phyloP scores from a whole-genome alignment of 495 filamentous ascomycete species.

The Collariella sp. region DNA sequence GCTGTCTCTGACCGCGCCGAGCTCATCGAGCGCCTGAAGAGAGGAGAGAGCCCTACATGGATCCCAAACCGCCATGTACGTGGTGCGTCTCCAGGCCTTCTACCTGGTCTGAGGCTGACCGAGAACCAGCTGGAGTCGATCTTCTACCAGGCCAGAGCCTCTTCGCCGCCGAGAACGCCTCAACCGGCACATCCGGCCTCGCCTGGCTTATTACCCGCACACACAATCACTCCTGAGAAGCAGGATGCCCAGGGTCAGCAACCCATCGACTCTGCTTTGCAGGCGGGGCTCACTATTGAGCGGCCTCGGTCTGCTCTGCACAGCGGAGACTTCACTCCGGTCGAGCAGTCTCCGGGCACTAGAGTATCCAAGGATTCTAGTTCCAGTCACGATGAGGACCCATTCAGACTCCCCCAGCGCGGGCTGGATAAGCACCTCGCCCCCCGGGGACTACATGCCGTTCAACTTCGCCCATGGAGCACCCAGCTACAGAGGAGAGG shows the following conservation, averaged over 20 bases:
- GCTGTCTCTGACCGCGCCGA: constrained; percentile 55
- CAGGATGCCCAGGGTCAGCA: constrained; percentile 15
- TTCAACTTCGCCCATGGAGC: constrained; percentile 30
- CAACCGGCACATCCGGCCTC: constrained; percentile 29
- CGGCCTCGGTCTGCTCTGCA: constrained; percentile 82
- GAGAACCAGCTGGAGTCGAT: constrained; percentile 32
- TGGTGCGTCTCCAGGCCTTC: constrained; percentile 5
- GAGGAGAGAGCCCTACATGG: constrained; percentile 70
- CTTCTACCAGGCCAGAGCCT: constrained; percentile 23
- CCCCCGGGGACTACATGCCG: constrained; percentile 36
- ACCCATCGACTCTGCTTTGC: constrained; percentile 22
- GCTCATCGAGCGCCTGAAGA: constrained; percentile 79
- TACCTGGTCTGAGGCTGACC: background rate
- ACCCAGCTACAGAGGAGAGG: constrained; percentile 18
- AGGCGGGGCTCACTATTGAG: constrained; percentile 56
- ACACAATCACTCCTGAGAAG: constrained; percentile 37
- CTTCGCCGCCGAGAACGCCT: constrained; percentile 30
- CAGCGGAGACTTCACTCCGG: constrained; percentile 75
- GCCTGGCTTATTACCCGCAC: constrained; percentile 30
- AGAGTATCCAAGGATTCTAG: background rate
- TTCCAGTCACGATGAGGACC: background rate
- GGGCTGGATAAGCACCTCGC: constrained; percentile 39
- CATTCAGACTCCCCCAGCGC: constrained; percentile 5
- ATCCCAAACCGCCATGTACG: constrained; percentile 56
- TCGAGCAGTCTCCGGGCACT: constrained; percentile 26